phyloP scores from a whole-genome alignment of 2,329 filamentous ascomycete genomes.

The Stagonosporopsis vannaccii region DNA sequence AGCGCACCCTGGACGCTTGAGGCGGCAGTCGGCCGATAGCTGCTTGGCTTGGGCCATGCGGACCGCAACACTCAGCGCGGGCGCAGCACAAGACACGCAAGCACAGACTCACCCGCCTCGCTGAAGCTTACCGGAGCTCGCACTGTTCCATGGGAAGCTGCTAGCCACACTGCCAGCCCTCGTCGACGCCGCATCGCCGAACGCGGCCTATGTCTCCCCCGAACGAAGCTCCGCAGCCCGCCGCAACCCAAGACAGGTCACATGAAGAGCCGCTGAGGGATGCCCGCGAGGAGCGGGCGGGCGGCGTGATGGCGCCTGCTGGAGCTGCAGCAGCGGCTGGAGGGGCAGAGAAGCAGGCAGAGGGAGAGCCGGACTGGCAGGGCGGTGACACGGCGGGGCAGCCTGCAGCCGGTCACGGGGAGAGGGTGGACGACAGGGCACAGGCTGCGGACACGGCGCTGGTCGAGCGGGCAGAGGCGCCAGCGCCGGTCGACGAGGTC shows the following conservation, averaged over 20 bases:
- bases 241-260: slow-evolving; percentile 33
- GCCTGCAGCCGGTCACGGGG: slow-evolving; percentile 1
- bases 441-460: background rate
- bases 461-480: background rate
- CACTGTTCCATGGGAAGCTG: slow-evolving; percentile 31
- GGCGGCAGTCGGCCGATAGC: slow-evolving; percentile 29
- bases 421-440: background rate
- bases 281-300: slow-evolving; percentile 17
- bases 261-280: slow-evolving; percentile 31
- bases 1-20: slow-evolving; percentile 3
- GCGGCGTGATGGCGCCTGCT: background rate
- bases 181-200: slow-evolving; percentile 22
- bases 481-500: background rate
- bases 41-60: slow-evolving; percentile 24
- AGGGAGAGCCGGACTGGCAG: background rate
- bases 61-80: slow-evolving; percentile 19
- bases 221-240: slow-evolving; percentile 40
- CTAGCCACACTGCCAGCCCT: slow-evolving; percentile 13
- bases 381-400: slow-evolving; percentile 34
- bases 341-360: background rate
- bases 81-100: slow-evolving; percentile 20
- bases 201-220: slow-evolving; percentile 47
- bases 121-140: slow-evolving; percentile 15
- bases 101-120: slow-evolving; percentile 2
- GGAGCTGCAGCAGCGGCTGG: slow-evolving; percentile 3